Evolutionary conservation across 148 eudicot genomes (phyloP).

Genomic region (Pouteria glomerata): DNA sequence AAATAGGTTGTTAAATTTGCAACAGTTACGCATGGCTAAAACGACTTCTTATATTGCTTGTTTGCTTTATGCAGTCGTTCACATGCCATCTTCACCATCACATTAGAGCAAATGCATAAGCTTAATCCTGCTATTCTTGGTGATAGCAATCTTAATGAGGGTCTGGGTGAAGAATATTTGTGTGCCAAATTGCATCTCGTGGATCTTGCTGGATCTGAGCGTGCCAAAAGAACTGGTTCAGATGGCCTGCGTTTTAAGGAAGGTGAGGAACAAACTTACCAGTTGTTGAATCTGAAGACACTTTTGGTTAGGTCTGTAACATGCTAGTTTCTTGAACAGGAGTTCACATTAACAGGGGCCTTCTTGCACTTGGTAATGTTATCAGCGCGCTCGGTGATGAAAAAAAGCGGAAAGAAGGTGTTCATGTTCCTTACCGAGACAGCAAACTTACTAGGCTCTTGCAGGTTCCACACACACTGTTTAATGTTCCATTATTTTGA

Average conservation of each 20-base stretch:
- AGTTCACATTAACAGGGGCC: conserved; percentile 97
- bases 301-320: conserved; percentile 8
- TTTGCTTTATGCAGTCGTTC: conserved; percentile 64
- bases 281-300: not conserved
- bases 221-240: conserved; percentile 98
- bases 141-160: conserved; percentile 43
- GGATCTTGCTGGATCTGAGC: conserved; percentile 99
- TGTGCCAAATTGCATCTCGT: conserved; percentile 97
- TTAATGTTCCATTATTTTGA: not conserved
- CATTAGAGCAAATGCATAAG: conserved; percentile 91
- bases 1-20: not conserved
- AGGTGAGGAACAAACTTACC: conserved; percentile 36
- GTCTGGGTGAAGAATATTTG: conserved; percentile 81
- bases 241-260: conserved; percentile 99
- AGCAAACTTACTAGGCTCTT: conserved; percentile 96
- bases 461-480: conserved; percentile 55
- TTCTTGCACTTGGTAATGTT: conserved; percentile 97
- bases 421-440: conserved; percentile 96
- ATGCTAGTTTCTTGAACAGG: conserved; percentile 38
- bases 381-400: conserved; percentile 99
- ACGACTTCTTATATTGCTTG: not conserved
- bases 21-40: not conserved
- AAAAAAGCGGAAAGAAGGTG: conserved; percentile 90
- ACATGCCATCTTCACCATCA: conserved; percentile 97
- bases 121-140: conserved; percentile 38